phyloP scores from a whole-genome alignment of 2,329 filamentous ascomycete genomes.

The Epichloe aotearoae region DNA sequence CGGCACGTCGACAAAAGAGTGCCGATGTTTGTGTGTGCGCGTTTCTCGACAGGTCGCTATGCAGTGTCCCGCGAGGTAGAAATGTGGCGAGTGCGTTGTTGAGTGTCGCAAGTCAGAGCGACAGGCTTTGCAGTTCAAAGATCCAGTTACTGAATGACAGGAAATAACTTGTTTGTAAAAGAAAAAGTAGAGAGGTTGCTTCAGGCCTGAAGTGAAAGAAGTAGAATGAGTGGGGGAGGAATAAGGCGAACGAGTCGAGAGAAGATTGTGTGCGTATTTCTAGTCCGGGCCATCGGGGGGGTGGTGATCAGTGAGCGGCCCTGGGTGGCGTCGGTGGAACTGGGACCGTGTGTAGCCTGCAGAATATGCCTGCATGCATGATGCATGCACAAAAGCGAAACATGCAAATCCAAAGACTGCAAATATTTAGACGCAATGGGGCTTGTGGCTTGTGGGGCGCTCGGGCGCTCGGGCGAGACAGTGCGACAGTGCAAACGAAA shows the following conservation, averaged over 20 bases:
- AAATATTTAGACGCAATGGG: neutral
- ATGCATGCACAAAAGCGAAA: neutral
- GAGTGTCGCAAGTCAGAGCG: neutral
- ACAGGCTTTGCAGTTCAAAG: neutral
- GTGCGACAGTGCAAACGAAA: neutral
- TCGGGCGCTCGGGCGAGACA: neutral
- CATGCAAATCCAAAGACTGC: neutral
- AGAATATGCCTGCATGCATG: neutral
- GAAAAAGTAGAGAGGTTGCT: neutral
- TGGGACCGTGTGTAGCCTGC: neutral
- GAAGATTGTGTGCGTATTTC: constrained; percentile 8
- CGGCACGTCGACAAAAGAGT: constrained; percentile 15
- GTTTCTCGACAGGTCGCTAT: neutral
- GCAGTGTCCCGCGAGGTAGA: neutral
- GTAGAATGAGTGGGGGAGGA: neutral
- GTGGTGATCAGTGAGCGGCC: neutral
- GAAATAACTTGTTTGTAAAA: neutral
- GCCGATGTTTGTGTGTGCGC: constrained; percentile 13
- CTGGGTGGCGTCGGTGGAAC: neutral
- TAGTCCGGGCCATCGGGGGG: constrained; percentile 6
- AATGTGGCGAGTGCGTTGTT: neutral
- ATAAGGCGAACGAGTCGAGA: neutral
- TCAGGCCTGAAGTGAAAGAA: neutral
- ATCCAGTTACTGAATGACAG: neutral
- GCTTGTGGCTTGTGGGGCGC: constrained; percentile 6